These are phyloP conservation scores for Santalum album DNA, from an alignment of 164 flowering plant genomes.

Conservation along the genomic window DNA sequence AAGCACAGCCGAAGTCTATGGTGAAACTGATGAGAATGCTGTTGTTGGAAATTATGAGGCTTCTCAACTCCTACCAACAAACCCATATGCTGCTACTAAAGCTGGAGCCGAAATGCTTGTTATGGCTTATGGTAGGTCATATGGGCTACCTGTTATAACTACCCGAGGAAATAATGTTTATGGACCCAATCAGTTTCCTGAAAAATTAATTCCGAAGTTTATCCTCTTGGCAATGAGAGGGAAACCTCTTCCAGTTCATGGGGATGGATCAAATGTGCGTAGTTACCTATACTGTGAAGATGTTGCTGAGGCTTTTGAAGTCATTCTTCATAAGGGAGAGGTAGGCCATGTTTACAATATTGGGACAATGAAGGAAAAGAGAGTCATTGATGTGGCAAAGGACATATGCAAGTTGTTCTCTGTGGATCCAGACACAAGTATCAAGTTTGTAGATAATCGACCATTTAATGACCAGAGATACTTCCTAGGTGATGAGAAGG, in stretches of 20 bases:
- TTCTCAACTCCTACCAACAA: constrained; percentile 3
- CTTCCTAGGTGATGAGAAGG: constrained; percentile 1
- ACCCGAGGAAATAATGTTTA: constrained; percentile 1
- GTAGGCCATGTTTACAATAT: constrained; percentile 3
- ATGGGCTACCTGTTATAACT: constrained; percentile 4
- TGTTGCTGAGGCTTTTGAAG: constrained; percentile 4
- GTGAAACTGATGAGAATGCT: constrained; percentile 30
- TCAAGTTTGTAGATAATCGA: constrained; percentile 3
- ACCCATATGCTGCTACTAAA: constrained; percentile 2
- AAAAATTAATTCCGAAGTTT: constrained; percentile 2
- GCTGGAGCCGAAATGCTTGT: constrained; percentile 5
- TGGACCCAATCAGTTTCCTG: constrained; percentile 5
- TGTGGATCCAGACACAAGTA: constrained; percentile 1
- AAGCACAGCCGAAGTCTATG: constrained; percentile 33
- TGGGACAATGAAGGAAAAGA: neutral
- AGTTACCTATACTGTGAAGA: constrained; percentile 3
- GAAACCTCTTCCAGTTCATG: neutral
- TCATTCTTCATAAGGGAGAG: constrained; percentile 3
- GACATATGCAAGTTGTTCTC: constrained; percentile 3
- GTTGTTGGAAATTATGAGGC: constrained; percentile 10
- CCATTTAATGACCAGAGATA: constrained; percentile 5
- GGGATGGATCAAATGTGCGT: constrained; percentile 1
- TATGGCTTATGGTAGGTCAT: constrained; percentile 1
- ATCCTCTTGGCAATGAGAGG: constrained; percentile 1
- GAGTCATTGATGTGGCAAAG: constrained; percentile 1